Evolutionary conservation across 73 alveolate genomes (phyloP).

Genomic region (Tetrahymena borealis): DNA sequence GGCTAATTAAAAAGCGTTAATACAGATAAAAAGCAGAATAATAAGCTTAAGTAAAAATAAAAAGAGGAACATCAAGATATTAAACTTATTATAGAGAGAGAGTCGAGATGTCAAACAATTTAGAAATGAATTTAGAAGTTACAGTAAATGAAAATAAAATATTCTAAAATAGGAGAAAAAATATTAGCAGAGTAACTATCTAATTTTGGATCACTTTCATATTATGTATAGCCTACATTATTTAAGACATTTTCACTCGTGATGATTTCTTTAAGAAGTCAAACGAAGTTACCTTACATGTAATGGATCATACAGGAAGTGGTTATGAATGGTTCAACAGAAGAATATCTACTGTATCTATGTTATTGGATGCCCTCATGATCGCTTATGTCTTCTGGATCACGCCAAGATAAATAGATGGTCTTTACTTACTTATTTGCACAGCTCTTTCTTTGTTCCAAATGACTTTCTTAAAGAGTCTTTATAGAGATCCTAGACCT

Average conservation of each 20-base stretch:
- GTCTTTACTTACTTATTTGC: not conserved
- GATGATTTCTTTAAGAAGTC: not conserved
- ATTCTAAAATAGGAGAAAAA: not conserved
- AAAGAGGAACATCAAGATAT: no score
- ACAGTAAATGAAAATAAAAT: not conserved
- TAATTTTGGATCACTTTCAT: not conserved
- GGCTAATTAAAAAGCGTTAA: no score
- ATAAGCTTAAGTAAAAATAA: no score
- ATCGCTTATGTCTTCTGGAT: not conserved
- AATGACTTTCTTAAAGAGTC: not conserved
- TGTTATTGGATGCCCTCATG: not conserved
- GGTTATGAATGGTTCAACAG: not conserved
- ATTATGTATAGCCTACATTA: not conserved
- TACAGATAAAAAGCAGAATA: no score
- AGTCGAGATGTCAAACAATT: no score
- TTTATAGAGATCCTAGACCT: not conserved
- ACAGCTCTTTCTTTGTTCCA: not conserved
- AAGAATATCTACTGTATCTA: not conserved
- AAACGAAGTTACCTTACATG: not conserved
- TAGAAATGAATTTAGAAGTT: no score
- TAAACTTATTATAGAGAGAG: no score
- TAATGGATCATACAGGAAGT: not conserved
- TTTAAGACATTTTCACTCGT: not conserved
- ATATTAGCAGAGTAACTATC: not conserved
- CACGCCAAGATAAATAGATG: not conserved